Evolutionary conservation across 1,284 basidiomycete species (phyloP).

Genomic region (Cystobasidiaceae sp.): DNA sequence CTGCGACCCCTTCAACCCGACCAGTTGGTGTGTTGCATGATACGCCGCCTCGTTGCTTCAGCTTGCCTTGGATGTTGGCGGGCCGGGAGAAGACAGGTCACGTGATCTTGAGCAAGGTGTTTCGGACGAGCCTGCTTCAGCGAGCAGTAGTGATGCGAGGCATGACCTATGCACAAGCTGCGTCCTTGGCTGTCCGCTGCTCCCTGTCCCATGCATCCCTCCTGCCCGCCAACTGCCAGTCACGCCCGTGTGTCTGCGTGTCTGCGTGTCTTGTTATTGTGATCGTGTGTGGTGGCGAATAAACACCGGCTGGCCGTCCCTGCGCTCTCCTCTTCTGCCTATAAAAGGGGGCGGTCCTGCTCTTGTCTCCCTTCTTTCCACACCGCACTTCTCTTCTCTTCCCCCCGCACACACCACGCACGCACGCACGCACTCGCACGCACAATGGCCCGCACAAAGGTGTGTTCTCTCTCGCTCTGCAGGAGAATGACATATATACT

Average conservation of each 20-base stretch:
- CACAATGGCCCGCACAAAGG: constrained; percentile 3
- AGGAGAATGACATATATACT: background rate
- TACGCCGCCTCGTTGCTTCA: too few relatives aligned
- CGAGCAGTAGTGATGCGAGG: background rate
- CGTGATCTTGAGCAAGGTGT: background rate
- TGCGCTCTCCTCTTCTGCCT: background rate
- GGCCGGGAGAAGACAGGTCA: too few relatives aligned
- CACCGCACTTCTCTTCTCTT: background rate
- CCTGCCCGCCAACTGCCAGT: background rate
- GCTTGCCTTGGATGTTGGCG: too few relatives aligned
- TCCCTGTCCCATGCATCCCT: background rate
- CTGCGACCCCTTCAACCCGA: background rate
- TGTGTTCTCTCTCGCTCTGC: too few relatives aligned
- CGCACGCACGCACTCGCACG: constrained; percentile 15
- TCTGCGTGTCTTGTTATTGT: background rate
- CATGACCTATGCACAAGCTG: background rate
- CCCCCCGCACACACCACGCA: background rate
- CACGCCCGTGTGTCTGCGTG: background rate
- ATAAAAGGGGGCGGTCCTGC: background rate
- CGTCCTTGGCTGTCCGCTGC: background rate
- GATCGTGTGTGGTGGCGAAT: background rate
- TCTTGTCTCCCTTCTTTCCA: constrained; percentile 3
- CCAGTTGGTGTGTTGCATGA: background rate
- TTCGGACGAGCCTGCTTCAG: background rate
- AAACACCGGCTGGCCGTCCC: background rate